A percentile compares a stretch with the other conserved stretches of the same genome.
phyloP scores from a whole-genome alignment of 768 basidiomycete species.

The Phlebiopsis flavidoalba region DNA sequence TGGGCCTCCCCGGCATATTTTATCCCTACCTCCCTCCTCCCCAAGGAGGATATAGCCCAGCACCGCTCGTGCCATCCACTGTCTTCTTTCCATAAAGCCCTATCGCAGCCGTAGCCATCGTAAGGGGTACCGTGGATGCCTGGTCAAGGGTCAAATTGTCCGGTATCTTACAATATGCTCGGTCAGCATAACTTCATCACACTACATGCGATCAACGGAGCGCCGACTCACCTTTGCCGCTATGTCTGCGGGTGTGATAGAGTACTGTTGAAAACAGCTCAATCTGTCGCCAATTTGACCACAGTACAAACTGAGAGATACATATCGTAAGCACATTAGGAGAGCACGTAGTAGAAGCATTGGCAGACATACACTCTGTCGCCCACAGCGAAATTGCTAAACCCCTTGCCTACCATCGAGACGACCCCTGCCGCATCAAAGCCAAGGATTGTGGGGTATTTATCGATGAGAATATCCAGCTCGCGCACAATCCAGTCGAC shows the following conservation, averaged over 20 bases:
- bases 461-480: not conserved
- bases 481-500: constrained; percentile 31
- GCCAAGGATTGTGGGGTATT: constrained; percentile 21
- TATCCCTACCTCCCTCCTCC: constrained; percentile 23
- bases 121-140: constrained; percentile 26
- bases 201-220: too few relatives aligned
- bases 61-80: constrained; percentile 10
- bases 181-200: too few relatives aligned
- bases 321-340: not conserved
- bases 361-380: constrained; percentile 29
- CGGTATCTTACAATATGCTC: constrained; percentile 20
- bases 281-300: constrained; percentile 12
- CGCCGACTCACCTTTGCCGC: constrained; percentile 17
- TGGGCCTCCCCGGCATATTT: constrained; percentile 28
- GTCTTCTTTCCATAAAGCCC: constrained; percentile 18
- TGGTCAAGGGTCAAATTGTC: constrained; percentile 24
- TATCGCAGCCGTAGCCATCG: constrained; percentile 22
- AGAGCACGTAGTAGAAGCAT: too few relatives aligned
- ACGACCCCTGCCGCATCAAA: constrained; percentile 24
- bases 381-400: constrained; percentile 23
- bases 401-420: constrained; percentile 24
- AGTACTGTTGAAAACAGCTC: constrained; percentile 25
- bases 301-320: constrained; percentile 16
- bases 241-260: constrained; percentile 21
- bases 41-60: constrained; percentile 30